A percentile compares a stretch with the other conserved stretches of the same genome.
Evolutionary conservation across 805 yeast species (phyloP).

Genomic region (Huiozyma naganishii): DNA sequence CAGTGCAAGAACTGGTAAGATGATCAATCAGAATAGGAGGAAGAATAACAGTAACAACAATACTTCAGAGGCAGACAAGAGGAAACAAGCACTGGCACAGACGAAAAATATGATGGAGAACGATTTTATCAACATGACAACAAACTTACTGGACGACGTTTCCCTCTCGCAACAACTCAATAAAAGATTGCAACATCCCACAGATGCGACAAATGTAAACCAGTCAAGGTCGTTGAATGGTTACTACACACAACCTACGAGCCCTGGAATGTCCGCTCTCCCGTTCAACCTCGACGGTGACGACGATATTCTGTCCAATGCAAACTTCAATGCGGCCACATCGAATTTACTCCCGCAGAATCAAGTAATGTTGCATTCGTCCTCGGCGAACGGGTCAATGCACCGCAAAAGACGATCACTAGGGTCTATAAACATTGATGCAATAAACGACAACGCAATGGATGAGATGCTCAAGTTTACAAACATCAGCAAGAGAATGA

Average conservation of each 20-base stretch:
- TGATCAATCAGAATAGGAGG: constrained; percentile 15
- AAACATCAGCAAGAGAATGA: constrained; percentile 13
- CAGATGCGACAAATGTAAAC: constrained; percentile 15
- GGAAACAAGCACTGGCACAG: background rate
- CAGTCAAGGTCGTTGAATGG: constrained; percentile 20
- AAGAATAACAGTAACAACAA: constrained; percentile 4
- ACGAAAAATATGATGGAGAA: constrained; percentile 1
- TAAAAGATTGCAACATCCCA: constrained; percentile 14
- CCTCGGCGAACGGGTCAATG: background rate
- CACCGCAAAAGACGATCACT: constrained; percentile 18
- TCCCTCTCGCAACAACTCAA: constrained; percentile 15
- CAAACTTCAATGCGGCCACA: constrained; percentile 1
- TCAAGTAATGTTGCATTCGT: constrained; percentile 3
- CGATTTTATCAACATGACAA: constrained; percentile 5
- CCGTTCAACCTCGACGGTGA: constrained; percentile 4
- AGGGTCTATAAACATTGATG: constrained; percentile 20
- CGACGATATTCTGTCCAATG: constrained; percentile 3
- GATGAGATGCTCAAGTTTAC: constrained; percentile 25
- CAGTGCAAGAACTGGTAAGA: constrained; percentile 22
- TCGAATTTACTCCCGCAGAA: background rate
- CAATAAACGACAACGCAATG: constrained; percentile 20
- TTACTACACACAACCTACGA: constrained; percentile 26
- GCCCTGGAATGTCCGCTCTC: constrained; percentile 10
- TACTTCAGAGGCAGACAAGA: background rate
- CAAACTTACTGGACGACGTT: constrained; percentile 6